Evolutionary conservation across 2,329 filamentous ascomycete species (phyloP).

Genomic region (Xylaria sp.): DNA sequence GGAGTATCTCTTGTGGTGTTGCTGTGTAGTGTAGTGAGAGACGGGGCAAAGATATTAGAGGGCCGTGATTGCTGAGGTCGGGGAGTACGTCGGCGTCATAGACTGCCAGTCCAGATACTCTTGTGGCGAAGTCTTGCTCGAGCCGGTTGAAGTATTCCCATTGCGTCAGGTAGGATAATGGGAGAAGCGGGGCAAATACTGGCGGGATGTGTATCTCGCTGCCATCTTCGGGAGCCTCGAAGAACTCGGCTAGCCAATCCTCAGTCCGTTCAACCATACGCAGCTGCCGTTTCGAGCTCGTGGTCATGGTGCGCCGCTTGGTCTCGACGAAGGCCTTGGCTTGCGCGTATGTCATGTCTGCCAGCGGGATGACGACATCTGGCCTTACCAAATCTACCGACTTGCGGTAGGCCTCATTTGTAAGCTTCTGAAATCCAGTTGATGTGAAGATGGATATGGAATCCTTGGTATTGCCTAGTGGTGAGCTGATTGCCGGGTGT

Average conservation of each 20-base stretch:
- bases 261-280: slow-evolving; percentile 91
- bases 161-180: slow-evolving; percentile 79
- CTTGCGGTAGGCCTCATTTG: slow-evolving; percentile 74
- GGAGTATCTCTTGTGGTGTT: slow-evolving; percentile 81
- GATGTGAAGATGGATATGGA: slow-evolving; percentile 85
- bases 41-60: slow-evolving; percentile 73
- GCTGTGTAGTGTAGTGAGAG: slow-evolving; percentile 72
- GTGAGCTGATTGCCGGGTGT: slow-evolving; percentile 77
- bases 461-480: slow-evolving; percentile 75
- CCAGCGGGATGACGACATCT: slow-evolving; percentile 82
- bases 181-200: slow-evolving; percentile 76
- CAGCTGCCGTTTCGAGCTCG: slow-evolving; percentile 77
- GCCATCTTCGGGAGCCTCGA: slow-evolving; percentile 56
- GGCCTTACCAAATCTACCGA: slow-evolving; percentile 74
- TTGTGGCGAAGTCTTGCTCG: slow-evolving; percentile 67
- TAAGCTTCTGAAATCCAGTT: slow-evolving; percentile 81
- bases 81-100: slow-evolving; percentile 78
- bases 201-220: slow-evolving; percentile 51
- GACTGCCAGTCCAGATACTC: slow-evolving; percentile 77
- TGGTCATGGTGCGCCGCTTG: slow-evolving; percentile 61
- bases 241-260: slow-evolving; percentile 79
- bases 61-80: slow-evolving; percentile 67
- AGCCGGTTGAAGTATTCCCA: slow-evolving; percentile 82
- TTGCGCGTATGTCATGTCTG: slow-evolving; percentile 73
- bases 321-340: slow-evolving; percentile 60